Percentiles rank a stretch among this genome's conserved stretches.
Evolutionary conservation across 2,329 filamentous ascomycete genomes (phyloP).

Genomic region (Hysterium pulicare): DNA sequence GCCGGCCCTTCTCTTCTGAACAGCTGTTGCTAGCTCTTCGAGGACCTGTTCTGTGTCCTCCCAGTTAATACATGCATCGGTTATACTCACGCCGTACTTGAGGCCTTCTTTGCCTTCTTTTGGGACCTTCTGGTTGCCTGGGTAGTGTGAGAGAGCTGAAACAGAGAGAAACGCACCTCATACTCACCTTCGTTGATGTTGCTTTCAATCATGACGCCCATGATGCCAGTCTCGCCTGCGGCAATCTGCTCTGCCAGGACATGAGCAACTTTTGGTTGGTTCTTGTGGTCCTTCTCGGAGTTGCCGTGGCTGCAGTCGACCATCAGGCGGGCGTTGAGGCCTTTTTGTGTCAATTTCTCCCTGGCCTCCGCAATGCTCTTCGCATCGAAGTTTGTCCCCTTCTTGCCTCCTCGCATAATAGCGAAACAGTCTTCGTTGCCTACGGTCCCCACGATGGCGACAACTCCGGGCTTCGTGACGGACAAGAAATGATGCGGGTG

Average conservation of each 20-base stretch:
- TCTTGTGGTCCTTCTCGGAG: constrained; percentile 92
- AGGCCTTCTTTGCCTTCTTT: constrained; percentile 79
- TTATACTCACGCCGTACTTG: constrained; percentile 94
- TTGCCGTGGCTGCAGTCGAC: constrained; percentile 98
- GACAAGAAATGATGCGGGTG: constrained; percentile 96
- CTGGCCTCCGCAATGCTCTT: constrained; percentile 82
- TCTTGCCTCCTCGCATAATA: constrained; percentile 87
- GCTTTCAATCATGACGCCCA: constrained; percentile 99
- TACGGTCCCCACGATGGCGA: constrained; percentile 88
- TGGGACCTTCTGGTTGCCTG: constrained; percentile 86
- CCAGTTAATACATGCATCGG: constrained; percentile 95
- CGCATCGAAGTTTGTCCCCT: constrained; percentile 90
- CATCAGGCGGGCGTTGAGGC: constrained; percentile 78
- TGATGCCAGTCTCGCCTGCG: constrained; percentile 78
- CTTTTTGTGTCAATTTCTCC: constrained; percentile 70
- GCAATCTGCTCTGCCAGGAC: constrained; percentile 79
- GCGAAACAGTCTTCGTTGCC: constrained; percentile 98
- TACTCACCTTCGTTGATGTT: constrained; percentile 86
- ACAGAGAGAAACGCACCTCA: not conserved
- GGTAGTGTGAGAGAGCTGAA: constrained; percentile 1
- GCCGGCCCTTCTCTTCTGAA: constrained; percentile 66
- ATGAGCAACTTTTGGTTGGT: constrained; percentile 90
- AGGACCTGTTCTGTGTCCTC: constrained; percentile 80
- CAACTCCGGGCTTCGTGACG: constrained; percentile 93
- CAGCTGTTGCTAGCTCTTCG: constrained; percentile 72